phyloP scores from a whole-genome alignment of 1,139 yeast species.

The Debaryomyces fabryi region DNA sequence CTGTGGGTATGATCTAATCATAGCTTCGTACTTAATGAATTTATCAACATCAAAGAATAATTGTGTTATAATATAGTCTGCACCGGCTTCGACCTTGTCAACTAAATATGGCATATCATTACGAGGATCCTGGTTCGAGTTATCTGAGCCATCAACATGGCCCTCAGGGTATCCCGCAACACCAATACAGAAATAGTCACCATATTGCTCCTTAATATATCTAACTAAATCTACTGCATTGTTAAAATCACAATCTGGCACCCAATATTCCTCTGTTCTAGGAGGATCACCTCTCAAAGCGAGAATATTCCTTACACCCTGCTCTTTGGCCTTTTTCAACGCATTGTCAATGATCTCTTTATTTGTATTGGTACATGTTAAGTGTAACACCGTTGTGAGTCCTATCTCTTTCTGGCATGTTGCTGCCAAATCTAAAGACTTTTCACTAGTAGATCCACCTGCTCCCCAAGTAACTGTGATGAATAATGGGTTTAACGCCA shows the following conservation, averaged over 20 bases:
- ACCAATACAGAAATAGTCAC: conserved; percentile 80
- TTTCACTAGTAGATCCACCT: conserved; percentile 90
- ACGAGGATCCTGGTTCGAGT: conserved; percentile 58
- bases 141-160: conserved; percentile 81
- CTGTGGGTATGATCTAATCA: conserved; percentile 37
- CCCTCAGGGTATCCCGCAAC: conserved; percentile 98
- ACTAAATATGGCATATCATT: conserved; percentile 67
- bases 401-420: conserved; percentile 76
- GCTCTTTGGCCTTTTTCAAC: conserved; percentile 64
- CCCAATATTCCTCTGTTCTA: conserved; percentile 74
- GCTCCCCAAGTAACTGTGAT: conserved; percentile 99
- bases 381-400: conserved; percentile 86
- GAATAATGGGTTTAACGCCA: conserved; percentile 83
- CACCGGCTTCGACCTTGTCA: conserved; percentile 92
- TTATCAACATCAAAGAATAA: conserved; percentile 65
- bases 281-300: conserved; percentile 92
- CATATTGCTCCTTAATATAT: conserved; percentile 70
- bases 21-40: conserved; percentile 42
- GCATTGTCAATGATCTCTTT: conserved; percentile 77
- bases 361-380: conserved; percentile 95
- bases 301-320: conserved; percentile 82
- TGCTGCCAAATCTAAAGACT: conserved; percentile 80
- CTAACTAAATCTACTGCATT: conserved; percentile 83
- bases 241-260: conserved; percentile 58
- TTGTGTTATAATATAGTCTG: conserved; percentile 89